Base-by-base conservation (phyloP, 2,329 filamentous ascomycete species). In the Fusarium burgessii region DNA sequence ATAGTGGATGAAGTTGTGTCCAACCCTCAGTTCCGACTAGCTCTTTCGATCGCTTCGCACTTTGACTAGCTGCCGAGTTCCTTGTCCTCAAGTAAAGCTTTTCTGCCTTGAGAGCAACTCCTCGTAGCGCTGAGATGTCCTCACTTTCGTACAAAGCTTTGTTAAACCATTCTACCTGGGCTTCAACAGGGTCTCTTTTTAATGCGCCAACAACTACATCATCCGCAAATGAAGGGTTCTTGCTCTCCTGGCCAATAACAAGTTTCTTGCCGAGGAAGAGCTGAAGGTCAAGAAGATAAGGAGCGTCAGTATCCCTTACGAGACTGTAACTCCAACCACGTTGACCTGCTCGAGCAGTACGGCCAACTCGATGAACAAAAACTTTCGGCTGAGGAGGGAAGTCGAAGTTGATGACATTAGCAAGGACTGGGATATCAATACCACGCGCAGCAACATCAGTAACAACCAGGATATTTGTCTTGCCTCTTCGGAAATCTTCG, bases 371-470 rank as follows among this genome's bases (percentile, higher is more conserved):
- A 81, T 99, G 96, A 32, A 99, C 92, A 76, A 97, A 99, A 43
- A 99, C 91, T 82, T 99, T 99, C 23, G 96, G 94, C 77, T 98
- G 96, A 3, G 95, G 93, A 6, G 96, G 95, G 72, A 99, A 99
- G 78, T 98, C 95, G 81, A 97, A 99, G 84, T 99, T 98, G 84
- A 99, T 95, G 64, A 99, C 96, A 78, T 99, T 98, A 61, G 94
- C 95, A 38, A 99, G 87, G 49, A 98, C 89, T 1, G 96, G 96
- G 73, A 99, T 97, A 89, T 99, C 96, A 68, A 99, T 97, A 89
- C 96, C 95, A 85, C 96, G 89, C 25, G 96, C 96, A 17, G 96
- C 96, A 58, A 99, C 94, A 79, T 99, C 96, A 2, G 96, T 99
- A 46, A 98, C 95, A 5, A 99, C 95, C 12, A 99, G 84, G 50